These are phyloP conservation scores for Fusarium proliferatum DNA, from an alignment of 2,329 filamentous ascomycete genomes.

Conservation along the genomic window DNA sequence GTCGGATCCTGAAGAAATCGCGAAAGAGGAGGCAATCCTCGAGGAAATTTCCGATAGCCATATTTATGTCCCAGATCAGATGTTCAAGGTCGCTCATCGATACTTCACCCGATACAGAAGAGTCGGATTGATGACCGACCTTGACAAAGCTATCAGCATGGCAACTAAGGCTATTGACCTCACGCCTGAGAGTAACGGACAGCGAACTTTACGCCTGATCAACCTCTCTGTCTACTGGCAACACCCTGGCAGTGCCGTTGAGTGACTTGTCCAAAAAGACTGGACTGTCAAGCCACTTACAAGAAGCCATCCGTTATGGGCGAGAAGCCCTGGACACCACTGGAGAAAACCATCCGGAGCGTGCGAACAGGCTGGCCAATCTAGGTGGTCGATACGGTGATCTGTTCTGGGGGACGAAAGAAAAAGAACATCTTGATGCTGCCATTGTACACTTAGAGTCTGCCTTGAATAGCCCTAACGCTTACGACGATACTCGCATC, in stretches of 20 bases:
- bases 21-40: neutral
- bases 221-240: neutral
- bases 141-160: neutral
- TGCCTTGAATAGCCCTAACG: neutral
- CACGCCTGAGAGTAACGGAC: neutral
- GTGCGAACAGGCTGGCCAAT: neutral
- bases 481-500: neutral
- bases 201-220: neutral
- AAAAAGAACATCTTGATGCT: neutral
- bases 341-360: neutral
- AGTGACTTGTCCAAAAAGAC: neutral
- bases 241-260: neutral
- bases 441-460: neutral
- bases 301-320: neutral
- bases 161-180: neutral
- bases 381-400: neutral
- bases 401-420: neutral
- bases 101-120: neutral
- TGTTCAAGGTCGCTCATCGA: neutral
- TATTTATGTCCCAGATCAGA: neutral
- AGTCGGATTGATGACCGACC: neutral
- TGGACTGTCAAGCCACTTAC: neutral
- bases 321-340: neutral
- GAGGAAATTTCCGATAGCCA: neutral
- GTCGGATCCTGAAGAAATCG: neutral